phyloP scores from a whole-genome alignment of 441 rosid genomes.

The Heliophila coronopifolia region DNA sequence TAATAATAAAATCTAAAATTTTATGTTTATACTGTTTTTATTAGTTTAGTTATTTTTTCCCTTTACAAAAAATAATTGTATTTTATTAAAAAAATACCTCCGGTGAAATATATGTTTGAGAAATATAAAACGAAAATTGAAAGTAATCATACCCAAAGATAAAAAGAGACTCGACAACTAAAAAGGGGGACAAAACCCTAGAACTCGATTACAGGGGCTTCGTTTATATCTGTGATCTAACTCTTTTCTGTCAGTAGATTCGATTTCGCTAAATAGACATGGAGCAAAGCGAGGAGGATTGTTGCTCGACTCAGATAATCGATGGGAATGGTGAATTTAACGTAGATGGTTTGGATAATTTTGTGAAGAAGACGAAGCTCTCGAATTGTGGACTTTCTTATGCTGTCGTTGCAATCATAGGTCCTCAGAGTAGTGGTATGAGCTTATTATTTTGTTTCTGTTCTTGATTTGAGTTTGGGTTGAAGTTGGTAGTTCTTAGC shows the following conservation, averaged over 20 bases:
- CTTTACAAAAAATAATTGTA: too few species aligned
- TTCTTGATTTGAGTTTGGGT: not conserved
- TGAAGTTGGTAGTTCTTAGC: not conserved
- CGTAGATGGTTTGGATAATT: slow-evolving; percentile 54
- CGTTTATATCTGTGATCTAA: too few species aligned
- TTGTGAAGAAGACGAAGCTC: slow-evolving; percentile 47
- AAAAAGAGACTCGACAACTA: too few species aligned
- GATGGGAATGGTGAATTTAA: slow-evolving; percentile 68
- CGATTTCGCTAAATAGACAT: not conserved
- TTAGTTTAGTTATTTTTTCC: too few species aligned
- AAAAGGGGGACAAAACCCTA: too few species aligned
- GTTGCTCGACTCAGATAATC: slow-evolving; percentile 65
- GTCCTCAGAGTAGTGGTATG: slow-evolving; percentile 93
- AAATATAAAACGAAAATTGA: too few species aligned
- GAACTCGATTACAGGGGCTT: too few species aligned
- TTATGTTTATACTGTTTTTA: too few species aligned
- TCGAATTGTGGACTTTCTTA: slow-evolving; percentile 74
- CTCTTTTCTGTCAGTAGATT: not conserved
- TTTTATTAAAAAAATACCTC: too few species aligned
- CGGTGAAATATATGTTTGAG: too few species aligned
- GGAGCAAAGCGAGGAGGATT: slow-evolving; percentile 32
- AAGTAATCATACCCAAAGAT: too few species aligned
- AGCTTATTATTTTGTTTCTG: not conserved
- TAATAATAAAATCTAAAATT: too few species aligned
- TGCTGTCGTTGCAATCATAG: slow-evolving; percentile 90